Percentiles rank a stretch among this genome's conserved stretches.
These are phyloP conservation scores for Phytopythium litorale DNA, from an alignment of 352 stramenopile genomes.

Conservation along the genomic window DNA sequence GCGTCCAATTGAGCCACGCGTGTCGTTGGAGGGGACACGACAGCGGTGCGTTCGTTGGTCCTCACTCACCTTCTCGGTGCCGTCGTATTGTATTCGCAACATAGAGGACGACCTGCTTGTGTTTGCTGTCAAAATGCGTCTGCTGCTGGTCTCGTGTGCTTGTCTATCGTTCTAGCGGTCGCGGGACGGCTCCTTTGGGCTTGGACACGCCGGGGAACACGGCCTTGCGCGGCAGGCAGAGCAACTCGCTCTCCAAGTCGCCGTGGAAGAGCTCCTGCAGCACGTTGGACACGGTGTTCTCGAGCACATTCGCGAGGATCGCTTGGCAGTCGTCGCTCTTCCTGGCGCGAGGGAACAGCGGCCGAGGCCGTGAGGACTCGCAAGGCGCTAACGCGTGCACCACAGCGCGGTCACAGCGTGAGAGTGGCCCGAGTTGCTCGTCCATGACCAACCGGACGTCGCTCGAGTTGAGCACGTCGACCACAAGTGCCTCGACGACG, in stretches of 20 bases:
- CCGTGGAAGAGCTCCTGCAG: slow-evolving; percentile 81
- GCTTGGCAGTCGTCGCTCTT: slow-evolving; percentile 60
- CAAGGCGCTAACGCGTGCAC: neutral
- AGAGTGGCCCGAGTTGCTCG: slow-evolving; percentile 27
- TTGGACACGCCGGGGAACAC: slow-evolving; percentile 29
- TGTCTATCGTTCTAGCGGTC: neutral
- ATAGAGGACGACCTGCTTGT: slow-evolving; percentile 3
- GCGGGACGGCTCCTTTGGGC: neutral
- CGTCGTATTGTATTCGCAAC: slow-evolving; percentile 5
- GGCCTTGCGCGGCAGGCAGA: slow-evolving; percentile 55
- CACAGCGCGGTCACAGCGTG: slow-evolving; percentile 18
- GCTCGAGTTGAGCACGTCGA: slow-evolving; percentile 53
- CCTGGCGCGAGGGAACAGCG: slow-evolving; percentile 23
- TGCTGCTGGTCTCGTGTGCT: neutral
- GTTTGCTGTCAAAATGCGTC: neutral
- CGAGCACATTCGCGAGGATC: slow-evolving; percentile 55
- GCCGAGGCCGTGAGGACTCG: neutral
- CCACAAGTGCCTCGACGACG: slow-evolving; percentile 54
- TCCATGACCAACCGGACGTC: slow-evolving; percentile 43
- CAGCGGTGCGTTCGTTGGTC: neutral
- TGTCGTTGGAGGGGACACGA: neutral
- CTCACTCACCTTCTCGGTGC: neutral
- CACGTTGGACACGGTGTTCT: slow-evolving; percentile 82
- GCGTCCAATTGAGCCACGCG: neutral
- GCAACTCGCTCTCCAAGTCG: slow-evolving; percentile 63